Conservation (phyloP, 805 yeast genomes). For the Millerago galiae region DNA sequence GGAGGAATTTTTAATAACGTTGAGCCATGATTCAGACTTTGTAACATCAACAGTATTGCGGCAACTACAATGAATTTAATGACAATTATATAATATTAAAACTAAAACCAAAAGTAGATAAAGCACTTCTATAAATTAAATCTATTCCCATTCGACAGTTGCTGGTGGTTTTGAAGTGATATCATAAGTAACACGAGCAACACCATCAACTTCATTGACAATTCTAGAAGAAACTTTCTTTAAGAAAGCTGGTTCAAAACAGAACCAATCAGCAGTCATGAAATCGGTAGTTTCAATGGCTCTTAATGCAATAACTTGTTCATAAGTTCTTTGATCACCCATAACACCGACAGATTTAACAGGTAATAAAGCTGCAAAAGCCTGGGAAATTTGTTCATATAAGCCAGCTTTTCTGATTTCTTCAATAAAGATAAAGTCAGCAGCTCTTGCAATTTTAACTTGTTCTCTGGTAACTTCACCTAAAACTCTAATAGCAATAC, state of each 20-base stretch:
- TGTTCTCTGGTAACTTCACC: conserved; percentile 95
- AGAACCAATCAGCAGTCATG: conserved; percentile 99
- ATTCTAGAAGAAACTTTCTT: conserved; percentile 92
- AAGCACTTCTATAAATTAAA: neutral
- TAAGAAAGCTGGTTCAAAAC: conserved; percentile 86
- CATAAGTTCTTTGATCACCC: conserved; percentile 99
- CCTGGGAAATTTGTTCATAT: conserved; percentile 91
- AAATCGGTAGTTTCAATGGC: conserved; percentile 97
- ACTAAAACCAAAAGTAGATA: conserved; percentile 3
- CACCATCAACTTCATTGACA: conserved; percentile 98
- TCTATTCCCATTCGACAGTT: conserved; percentile 97
- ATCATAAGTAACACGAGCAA: conserved; percentile 97
- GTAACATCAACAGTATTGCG: conserved; percentile 52
- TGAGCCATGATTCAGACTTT: conserved; percentile 62
- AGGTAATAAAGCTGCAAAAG: conserved; percentile 94
- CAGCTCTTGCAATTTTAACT: conserved; percentile 95
- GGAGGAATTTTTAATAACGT: conserved; percentile 46
- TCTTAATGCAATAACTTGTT: conserved; percentile 97
- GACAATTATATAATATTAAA: neutral
- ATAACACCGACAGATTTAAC: conserved; percentile 98
- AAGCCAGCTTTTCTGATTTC: conserved; percentile 92
- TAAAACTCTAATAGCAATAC: conserved; percentile 95
- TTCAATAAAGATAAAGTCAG: conserved; percentile 92
- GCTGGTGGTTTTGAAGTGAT: conserved; percentile 99
- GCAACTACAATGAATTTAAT: conserved; percentile 14